Evolutionary conservation across 306 rosid genomes (phyloP), one percentile per base, ranked within the genome.

Genomic region (Casuarina equisetifolia): DNA sequence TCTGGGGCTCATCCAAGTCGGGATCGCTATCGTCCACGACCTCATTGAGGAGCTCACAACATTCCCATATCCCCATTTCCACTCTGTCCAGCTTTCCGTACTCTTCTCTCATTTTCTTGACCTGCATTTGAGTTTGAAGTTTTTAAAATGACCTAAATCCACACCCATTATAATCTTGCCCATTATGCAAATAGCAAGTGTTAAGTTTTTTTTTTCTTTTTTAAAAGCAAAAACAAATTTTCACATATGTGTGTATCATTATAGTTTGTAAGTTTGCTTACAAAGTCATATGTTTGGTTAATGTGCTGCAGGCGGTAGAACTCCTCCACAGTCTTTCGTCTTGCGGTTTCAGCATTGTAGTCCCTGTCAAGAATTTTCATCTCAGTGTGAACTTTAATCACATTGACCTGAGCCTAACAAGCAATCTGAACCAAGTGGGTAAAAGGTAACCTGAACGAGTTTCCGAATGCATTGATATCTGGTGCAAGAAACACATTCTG

Each of bases 381-480:
- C 46, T 32, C 10, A 9, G 46, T 11, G 8, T 4, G 48, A 25
- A 25, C 32, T 25, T 25, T 25, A 25, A 25, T 25, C 32, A 25
- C 32, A 25, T 25, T 25, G 32, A 25, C 32, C 32, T 25, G 32
- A 25, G 32, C 32, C 32, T 25, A 25, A 25, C 1, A 25, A 25
- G 32, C 32, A 25, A 25, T 0, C 32, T 25, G 32, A 25, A 25
- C 32, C 32, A 25, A 25, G 32, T 25, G 32, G 32, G 32, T 25
- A 25, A 25, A 25, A 25, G 32, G 32, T 9, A 3, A 90, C 98
- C 98, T 89, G 83, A 93, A 93, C 3, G 91, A 46, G 8, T 86
- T 85, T 32, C 98, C 98, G 81, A 89, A 91, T 13, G 97, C 36
- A 75, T 93, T 93, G 67, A 83, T 88, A 17, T 93, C 91, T 8